These are phyloP conservation scores for Cyclotella cryptica DNA, from an alignment of 108 stramenopile species.

Conservation along the genomic window DNA sequence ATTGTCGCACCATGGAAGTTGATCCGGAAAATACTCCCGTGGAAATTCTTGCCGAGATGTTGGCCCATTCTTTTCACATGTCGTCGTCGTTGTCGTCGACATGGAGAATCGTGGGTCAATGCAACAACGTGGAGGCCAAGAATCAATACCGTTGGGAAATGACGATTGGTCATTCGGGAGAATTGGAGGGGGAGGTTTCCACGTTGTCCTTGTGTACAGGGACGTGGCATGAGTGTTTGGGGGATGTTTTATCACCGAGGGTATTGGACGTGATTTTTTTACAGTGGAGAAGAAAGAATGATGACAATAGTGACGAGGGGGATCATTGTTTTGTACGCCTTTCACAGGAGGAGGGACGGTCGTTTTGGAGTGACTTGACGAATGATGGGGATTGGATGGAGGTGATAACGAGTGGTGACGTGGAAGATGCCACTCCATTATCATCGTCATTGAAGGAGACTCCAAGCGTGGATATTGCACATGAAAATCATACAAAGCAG, in stretches of 20 bases:
- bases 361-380: neutral
- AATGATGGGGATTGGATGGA: too few species aligned
- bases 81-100: neutral
- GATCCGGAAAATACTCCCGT: neutral
- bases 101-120: neutral
- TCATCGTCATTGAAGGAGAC: neutral
- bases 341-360: neutral
- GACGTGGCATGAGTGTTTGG: too few species aligned
- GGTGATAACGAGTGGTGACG: too few species aligned
- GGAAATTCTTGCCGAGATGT: neutral
- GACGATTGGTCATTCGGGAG: too few species aligned
- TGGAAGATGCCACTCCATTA: too few species aligned
- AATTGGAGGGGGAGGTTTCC: too few species aligned
- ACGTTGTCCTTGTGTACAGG: too few species aligned
- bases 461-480: neutral
- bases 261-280: slow-evolving; percentile 5
- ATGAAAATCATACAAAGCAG: neutral
- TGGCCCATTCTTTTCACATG: neutral
- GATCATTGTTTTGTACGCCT: too few species aligned
- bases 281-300: neutral
- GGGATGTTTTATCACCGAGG: too few species aligned
- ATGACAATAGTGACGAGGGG: too few species aligned
- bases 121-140: neutral
- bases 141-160: neutral
- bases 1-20: slow-evolving; percentile 2